Base-by-base conservation (phyloP, 2,329 filamentous ascomycete genomes). In the Biscogniauxia marginata region DNA sequence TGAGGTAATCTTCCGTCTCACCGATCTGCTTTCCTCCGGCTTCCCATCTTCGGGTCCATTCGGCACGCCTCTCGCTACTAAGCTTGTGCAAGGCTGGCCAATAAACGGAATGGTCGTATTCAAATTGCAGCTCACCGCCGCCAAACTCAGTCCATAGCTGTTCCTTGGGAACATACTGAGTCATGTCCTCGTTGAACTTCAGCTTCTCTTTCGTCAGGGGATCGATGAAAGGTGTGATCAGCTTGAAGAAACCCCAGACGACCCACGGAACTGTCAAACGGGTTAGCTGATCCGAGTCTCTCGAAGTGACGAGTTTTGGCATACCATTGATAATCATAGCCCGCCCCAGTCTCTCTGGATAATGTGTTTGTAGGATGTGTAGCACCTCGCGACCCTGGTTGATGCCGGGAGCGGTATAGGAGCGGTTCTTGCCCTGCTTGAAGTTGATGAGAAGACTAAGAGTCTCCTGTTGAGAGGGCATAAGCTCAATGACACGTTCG, bases 201-300 rank as follows among this genome's bases (percentile, higher is more conserved):
- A 99, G 87, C 80, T 99, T 99, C 69, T 95, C 87, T 56, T 90
- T 86, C 8, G 95, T 99, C 67, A 93, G 78, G 7, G 95, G 95
- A 74, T 99, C 95, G 75, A 99, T 96, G 75, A 99, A 97, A 43
- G 93, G 92, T 4, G 86, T 92, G 75, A 99, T 93, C 67, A 97
- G 79, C 75, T 96, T 97, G 82, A 98, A 96, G 82, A 99, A 99
- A 50, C 90, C 90, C 73, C 85, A 88, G 59, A 98, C 90, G 61
- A 96, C 83, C 86, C 91, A 97, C 0, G 93, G 93, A 49, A 96
- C 90, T 93, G 61, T 49, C 34, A 20, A 18, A 48, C 13, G 13
- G 20, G 46, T 67, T 54, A 67, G 60, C 39, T 46, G 46, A 30
- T 30, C 8, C 18, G 43, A 13, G 13, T 7, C 2, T 13, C 2